These are phyloP conservation scores for Yueomyces sinensis DNA, from an alignment of 805 yeast genomes.

Conservation along the genomic window DNA sequence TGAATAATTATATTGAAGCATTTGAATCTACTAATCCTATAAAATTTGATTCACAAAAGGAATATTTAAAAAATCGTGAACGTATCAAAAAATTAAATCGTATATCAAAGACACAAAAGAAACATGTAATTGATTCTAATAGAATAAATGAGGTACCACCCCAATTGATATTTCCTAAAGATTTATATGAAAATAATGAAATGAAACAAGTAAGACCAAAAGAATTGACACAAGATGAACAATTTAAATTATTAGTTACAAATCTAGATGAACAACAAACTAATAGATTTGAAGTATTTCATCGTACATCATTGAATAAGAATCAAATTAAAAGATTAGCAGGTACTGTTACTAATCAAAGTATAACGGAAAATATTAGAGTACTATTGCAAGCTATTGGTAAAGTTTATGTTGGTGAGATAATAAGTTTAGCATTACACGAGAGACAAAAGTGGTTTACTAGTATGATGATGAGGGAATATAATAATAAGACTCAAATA, in stretches of 20 bases:
- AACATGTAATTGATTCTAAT: neutral
- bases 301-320: slow-evolving; percentile 63
- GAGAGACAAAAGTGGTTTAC: slow-evolving; percentile 44
- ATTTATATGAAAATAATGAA: slow-evolving; percentile 9
- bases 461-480: slow-evolving; percentile 28
- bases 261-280: slow-evolving; percentile 72
- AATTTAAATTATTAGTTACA: slow-evolving; percentile 49
- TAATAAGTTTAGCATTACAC: slow-evolving; percentile 68
- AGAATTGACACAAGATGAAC: slow-evolving; percentile 39
- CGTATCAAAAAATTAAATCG: neutral
- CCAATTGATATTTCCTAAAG: slow-evolving; percentile 15
- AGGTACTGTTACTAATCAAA: slow-evolving; percentile 64
- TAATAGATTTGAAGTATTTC: slow-evolving; percentile 74
- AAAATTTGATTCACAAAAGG: neutral
- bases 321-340: slow-evolving; percentile 72
- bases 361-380: slow-evolving; percentile 66
- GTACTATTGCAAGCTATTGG: slow-evolving; percentile 77
- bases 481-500: slow-evolving; percentile 29
- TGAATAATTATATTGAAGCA: slow-evolving; percentile 10
- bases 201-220: slow-evolving; percentile 7
- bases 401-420: slow-evolving; percentile 81
- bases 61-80: neutral
- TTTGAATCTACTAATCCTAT: neutral
- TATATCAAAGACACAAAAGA: neutral
- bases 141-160: slow-evolving; percentile 15